Conservation (phyloP, 305 asterid genomes). For the Fraxinus platypoda region DNA sequence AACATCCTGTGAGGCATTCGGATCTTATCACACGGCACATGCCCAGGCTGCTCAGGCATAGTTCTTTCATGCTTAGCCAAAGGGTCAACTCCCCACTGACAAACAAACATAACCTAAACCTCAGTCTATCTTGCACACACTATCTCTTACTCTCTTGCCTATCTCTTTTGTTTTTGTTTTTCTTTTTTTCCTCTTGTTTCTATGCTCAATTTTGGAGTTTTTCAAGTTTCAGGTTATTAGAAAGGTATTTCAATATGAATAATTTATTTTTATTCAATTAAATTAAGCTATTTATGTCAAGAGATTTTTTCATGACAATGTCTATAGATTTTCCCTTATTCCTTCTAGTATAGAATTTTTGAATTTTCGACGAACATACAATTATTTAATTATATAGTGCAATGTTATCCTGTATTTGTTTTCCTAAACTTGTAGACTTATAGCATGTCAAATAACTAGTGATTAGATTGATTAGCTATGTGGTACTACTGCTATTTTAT, state of each 20-base stretch:
- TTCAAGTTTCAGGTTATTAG: background rate
- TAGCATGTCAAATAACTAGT: background rate
- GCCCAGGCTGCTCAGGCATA: background rate
- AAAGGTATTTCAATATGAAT: background rate
- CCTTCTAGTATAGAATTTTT: background rate
- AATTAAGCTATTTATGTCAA: background rate
- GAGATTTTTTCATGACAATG: background rate
- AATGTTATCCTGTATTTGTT: background rate
- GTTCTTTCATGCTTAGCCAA: background rate
- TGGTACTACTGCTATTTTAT: background rate
- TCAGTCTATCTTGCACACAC: background rate
- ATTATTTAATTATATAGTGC: background rate
- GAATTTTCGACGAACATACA: background rate
- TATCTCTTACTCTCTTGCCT: background rate
- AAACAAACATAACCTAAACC: background rate
- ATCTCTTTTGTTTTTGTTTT: background rate
- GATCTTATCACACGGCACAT: background rate
- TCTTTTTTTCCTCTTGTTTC: background rate
- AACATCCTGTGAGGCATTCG: background rate
- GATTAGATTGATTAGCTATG: background rate
- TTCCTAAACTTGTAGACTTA: background rate
- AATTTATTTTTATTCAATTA: background rate
- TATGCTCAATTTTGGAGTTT: background rate
- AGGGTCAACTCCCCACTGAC: background rate
- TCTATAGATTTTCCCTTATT: background rate